A percentile compares a stretch with the other conserved stretches of the same genome.
phyloP scores from a whole-genome alignment of 192 early-diverging fungal species.

The Endogone sp. region DNA sequence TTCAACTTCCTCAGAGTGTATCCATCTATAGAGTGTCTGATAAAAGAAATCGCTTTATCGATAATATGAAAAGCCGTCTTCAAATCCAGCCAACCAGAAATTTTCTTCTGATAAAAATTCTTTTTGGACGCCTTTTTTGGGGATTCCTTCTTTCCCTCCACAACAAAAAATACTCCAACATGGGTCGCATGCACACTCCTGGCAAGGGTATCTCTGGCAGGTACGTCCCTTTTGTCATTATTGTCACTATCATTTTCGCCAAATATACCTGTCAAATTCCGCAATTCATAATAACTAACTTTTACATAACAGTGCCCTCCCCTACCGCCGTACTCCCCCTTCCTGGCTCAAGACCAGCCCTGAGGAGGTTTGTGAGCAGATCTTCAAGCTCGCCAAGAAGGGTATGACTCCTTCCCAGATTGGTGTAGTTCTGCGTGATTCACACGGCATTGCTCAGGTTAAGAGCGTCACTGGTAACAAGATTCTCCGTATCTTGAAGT shows the following conservation, averaged over 20 bases:
- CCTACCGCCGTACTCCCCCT: conserved; percentile 96
- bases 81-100: background rate
- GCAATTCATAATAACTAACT: too few relatives aligned
- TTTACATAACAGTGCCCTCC: conserved; percentile 60
- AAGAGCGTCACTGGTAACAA: conserved; percentile 98
- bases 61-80: background rate
- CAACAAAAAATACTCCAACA: conserved; percentile 45
- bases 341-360: conserved; percentile 98
- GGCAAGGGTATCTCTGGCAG: conserved; percentile 90
- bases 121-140: conserved; percentile 28
- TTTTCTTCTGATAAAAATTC: conserved; percentile 11
- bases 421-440: conserved; percentile 95
- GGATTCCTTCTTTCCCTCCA: conserved; percentile 20
- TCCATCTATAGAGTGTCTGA: too few relatives aligned
- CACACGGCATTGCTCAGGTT: conserved; percentile 97
- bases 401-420: conserved; percentile 98
- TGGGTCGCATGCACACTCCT: conserved; percentile 96
- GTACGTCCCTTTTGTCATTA: too few relatives aligned
- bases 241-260: too few relatives aligned
- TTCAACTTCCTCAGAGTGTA: too few relatives aligned
- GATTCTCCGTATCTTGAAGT: conserved; percentile 98
- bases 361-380: conserved; percentile 96
- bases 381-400: conserved; percentile 99
- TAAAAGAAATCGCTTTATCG: too few relatives aligned
- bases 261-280: too few relatives aligned